phyloP scores from a whole-genome alignment of 768 basidiomycete species.

The Filobasidium wieringae region DNA sequence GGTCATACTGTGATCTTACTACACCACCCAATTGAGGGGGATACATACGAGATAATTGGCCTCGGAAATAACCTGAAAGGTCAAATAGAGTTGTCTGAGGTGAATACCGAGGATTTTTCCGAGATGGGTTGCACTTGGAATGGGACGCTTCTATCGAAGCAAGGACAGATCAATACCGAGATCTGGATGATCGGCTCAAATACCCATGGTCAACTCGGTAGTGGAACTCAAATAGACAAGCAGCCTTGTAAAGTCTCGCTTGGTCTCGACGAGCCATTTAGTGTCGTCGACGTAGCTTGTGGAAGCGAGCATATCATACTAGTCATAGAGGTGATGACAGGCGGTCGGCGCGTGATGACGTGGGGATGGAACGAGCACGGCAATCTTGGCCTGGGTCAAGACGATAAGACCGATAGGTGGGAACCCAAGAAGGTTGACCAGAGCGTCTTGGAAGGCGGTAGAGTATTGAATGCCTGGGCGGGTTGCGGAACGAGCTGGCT shows the following conservation, averaged over 20 bases:
- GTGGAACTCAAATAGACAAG: too few species aligned
- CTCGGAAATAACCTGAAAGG: slow-evolving; percentile 43
- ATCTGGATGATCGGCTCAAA: slow-evolving; percentile 26
- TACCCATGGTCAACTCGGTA: slow-evolving; percentile 28
- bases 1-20: slow-evolving; percentile 50
- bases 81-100: slow-evolving; percentile 13
- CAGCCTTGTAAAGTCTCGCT: too few species aligned
- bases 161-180: background rate
- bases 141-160: slow-evolving; percentile 46
- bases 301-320: slow-evolving; percentile 77
- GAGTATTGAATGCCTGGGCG: slow-evolving; percentile 41
- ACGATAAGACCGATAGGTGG: slow-evolving; percentile 49
- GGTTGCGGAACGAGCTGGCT: slow-evolving; percentile 51
- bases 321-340: background rate
- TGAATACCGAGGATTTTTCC: slow-evolving; percentile 24
- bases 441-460: background rate
- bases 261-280: too few species aligned
- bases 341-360: slow-evolving; percentile 50
- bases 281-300: slow-evolving; percentile 45
- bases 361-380: slow-evolving; percentile 99
- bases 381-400: slow-evolving; percentile 62
- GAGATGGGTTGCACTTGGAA: slow-evolving; percentile 64
- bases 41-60: slow-evolving; percentile 35
- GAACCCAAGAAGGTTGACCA: slow-evolving; percentile 37
- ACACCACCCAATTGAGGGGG: slow-evolving; percentile 43